Evolutionary conservation across 352 stramenopile genomes (phyloP), one percentile per base, ranked within the genome.

Genomic region (Globisporangium camurandrum): DNA sequence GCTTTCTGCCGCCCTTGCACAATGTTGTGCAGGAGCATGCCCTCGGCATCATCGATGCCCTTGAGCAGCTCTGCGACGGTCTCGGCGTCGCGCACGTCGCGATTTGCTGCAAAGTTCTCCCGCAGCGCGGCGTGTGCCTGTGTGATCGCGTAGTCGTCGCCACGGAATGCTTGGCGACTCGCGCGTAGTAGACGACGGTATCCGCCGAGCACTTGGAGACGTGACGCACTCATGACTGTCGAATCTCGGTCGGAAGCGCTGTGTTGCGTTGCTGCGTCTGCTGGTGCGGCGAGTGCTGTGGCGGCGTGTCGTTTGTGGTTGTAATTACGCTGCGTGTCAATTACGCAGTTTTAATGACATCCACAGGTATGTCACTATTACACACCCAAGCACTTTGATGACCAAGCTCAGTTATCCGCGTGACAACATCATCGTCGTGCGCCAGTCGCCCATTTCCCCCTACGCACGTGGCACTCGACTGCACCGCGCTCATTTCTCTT

Each of bases 21-120:
- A 46, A 93, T 92, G 62, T 93, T 67, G 61, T 90, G 74, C n/a
- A 88, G 73, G 49, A 93, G 60, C 80, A 93, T 92, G 38, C 58
- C 48, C 59, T 93, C 83, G 56, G 78, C 80, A 39, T 93, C 83
- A 51, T 86, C 71, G 48, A 93, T 84, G 56, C 74, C 63, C 57
- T 84, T 80, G 49, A 93, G 38, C 50, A 93, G 37, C 37, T 82
- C 80, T 1, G 68, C 34, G 3, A 91, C 39, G 30, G 70, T 64
- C 40, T 70, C 63, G n/a, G 52, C 39, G 51, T 90, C 80, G 2
- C 47, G 61, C 51, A 87, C 78, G 1, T 78, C 64, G 36, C 68
- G 54, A 62, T 90, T 93, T 24, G 54, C 59, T 27, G 57, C 1
- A 33, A 93, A 92, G 54, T 86, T 83, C 26, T 88, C 72, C 12